Evolutionary conservation across 495 filamentous ascomycete genomes (phyloP).

Genomic region (Paragyromitra xinjiangensis): DNA sequence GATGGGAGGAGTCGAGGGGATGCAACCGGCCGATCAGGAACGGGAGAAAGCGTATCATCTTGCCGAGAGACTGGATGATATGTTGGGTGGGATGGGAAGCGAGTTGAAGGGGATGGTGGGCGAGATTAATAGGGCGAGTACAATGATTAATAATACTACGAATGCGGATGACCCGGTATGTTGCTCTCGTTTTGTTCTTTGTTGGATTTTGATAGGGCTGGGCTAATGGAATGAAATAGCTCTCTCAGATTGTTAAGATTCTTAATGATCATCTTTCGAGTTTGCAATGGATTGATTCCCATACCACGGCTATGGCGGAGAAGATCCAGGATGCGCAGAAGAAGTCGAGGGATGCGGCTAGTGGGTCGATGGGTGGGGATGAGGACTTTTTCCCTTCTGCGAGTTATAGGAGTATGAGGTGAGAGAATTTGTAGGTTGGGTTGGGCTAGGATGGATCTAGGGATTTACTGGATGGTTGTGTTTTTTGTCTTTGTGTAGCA

Average conservation of each 20-base stretch:
- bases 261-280: slow-evolving; percentile 92
- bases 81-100: slow-evolving; percentile 87
- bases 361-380: slow-evolving; percentile 88
- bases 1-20: slow-evolving; percentile 70
- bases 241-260: slow-evolving; percentile 94
- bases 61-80: slow-evolving; percentile 87
- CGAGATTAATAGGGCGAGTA: slow-evolving; percentile 89
- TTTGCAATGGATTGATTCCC: slow-evolving; percentile 86
- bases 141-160: slow-evolving; percentile 82
- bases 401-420: slow-evolving; percentile 62
- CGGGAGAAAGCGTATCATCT: slow-evolving; percentile 91
- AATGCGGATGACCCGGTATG: slow-evolving; percentile 92
- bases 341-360: slow-evolving; percentile 48
- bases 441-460: not conserved
- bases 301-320: slow-evolving; percentile 52
- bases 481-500: not conserved
- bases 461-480: slow-evolving; percentile 18
- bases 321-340: slow-evolving; percentile 57
- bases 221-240: slow-evolving; percentile 63
- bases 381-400: slow-evolving; percentile 99
- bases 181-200: slow-evolving; percentile 48
- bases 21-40: slow-evolving; percentile 90
- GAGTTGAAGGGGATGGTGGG: slow-evolving; percentile 95
- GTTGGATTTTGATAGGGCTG: slow-evolving; percentile 7
- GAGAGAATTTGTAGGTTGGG: not conserved